Base-by-base conservation (phyloP, 2,329 filamentous ascomycete species). In the Sclerotinia trifoliorum region DNA sequence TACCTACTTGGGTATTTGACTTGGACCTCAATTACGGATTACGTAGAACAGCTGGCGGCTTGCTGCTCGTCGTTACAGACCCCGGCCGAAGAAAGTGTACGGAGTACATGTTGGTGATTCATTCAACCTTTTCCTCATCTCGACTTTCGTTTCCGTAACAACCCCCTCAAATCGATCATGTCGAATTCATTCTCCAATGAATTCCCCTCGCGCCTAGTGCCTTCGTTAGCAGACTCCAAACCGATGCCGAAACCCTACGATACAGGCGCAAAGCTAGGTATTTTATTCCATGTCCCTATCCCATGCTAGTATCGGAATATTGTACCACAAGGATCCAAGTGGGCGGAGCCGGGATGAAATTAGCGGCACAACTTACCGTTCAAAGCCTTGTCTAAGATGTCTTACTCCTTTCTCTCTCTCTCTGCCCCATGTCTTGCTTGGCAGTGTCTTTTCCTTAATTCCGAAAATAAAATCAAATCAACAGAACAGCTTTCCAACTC, bases 311-410 rank as follows among this genome's bases (percentile, higher is more conserved):
- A 29, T 55, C 62, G 62, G 62, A 44, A 55, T 24, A 64, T 64
- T 65, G 48, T 65, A 65, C 62, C 51, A 49, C 56, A 35, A 49
- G 58, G 58, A 62, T 54, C 62, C 32, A 65, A 44, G 49, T 65
- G 17, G 61, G 48, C 48, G 61, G 61, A 54, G 61, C 61, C 46
- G 61, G 62, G 48, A 55, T 44, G 13, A 29, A 65, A 42, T 65
- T 65, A 55, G 48, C 62, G 48, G 62, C 32, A 42, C 49, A 49
- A 62, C 58, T 51, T 62, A 62, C 58, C 58, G 44, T 49, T 49
- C 46, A 35, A 35, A 48, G 58, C 3, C 44, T 61, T 32, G 26
- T 19, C 26, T 54, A 8, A 17, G 26, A 17, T 29, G 35, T 32
- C 29, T 62, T 11, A 24, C 29, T 49, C 21, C 11, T 24, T 49